phyloP scores from a whole-genome alignment of 495 filamentous ascomycete genomes.

The Rhypophila decipiens region DNA sequence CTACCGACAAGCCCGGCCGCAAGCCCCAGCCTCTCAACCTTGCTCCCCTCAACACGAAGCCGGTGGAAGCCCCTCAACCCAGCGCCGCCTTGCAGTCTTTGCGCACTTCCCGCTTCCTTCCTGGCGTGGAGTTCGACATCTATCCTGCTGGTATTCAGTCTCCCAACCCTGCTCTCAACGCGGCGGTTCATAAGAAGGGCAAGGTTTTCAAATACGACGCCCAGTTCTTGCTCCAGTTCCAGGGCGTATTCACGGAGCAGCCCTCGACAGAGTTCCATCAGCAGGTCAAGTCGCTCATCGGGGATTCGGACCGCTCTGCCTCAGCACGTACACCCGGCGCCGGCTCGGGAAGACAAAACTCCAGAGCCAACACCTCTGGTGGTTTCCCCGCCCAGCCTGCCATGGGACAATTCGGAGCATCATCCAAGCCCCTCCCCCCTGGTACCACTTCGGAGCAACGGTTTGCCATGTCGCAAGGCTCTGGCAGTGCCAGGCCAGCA shows the following conservation, averaged over 20 bases:
- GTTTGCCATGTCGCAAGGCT: conserved; percentile 42
- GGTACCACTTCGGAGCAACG: conserved; percentile 63
- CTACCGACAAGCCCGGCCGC: conserved; percentile 48
- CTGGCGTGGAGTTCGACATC: conserved; percentile 49
- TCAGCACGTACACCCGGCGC: conserved; percentile 63
- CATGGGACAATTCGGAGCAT: conserved; percentile 69
- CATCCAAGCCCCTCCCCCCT: conserved; percentile 53
- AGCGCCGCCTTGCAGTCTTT: conserved; percentile 89
- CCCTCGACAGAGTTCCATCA: conserved; percentile 84
- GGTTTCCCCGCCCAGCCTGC: conserved; percentile 37
- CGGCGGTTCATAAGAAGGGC: conserved; percentile 60
- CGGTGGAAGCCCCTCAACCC: conserved; percentile 81
- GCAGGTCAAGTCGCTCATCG: conserved; percentile 82
- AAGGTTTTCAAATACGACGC: conserved; percentile 90
- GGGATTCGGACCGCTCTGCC: conserved; percentile 62
- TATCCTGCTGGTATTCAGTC: conserved; percentile 80
- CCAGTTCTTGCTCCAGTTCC: conserved; percentile 95
- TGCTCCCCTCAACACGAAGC: conserved; percentile 63
- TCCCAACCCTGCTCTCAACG: conserved; percentile 85
- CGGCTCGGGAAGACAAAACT: conserved; percentile 42
- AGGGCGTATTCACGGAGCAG: conserved; percentile 89
- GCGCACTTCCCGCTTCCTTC: conserved; percentile 76
- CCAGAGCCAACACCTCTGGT: conserved; percentile 33
- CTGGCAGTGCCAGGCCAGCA: not conserved
- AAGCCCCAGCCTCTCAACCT: conserved; percentile 82